Base-by-base conservation (phyloP, 176 grass and related monocot genomes). In the Triticum monococcum region DNA sequence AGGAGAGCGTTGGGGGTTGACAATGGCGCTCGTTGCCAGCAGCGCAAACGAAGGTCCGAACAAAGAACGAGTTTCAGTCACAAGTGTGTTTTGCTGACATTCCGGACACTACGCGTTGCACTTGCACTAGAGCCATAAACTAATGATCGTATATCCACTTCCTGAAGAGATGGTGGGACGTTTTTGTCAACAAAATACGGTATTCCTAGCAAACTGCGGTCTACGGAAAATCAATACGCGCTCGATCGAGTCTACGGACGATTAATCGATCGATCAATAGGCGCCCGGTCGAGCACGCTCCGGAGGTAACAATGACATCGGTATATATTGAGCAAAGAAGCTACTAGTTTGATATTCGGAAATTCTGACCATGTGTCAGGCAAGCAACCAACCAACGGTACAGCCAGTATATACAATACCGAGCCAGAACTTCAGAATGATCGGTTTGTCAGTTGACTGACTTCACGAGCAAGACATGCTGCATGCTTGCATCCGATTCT, bases 101-200 rank as follows among this genome's bases (percentile, higher is more conserved):
- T 87, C 56, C 31, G 17, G 37, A 17, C 4, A 28, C 35, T 60
- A 16, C 16, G 25, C 11, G 40, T 9, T 84, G 3, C 48, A 11
- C 11, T 30, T 84, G 6, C 50, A 12, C 5, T 30, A 30, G 36
- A n/a, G 9, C 20, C 45, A 35, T 43, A 41, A 75, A 76, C 0
- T 79, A 86, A 6, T 43, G 14, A 20, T 57, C 22, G 52, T 57
- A 50, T 33, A 62, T 23, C 75, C 41, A 25, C 22, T n/a, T 32
- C 61, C 36, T 20, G 23, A 30, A 43, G 2, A 43, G 2, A 79
- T 20, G 28, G 18, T 23, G 60, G 57, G 12, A 12, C 11, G 4
- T 32, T 25, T 64, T 64, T 56, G 50, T 87, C 81, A 88, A 88
- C n/a, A 80, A 81, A 91, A 65, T 28, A 90, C 31, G 54, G 40